Conservation (phyloP, 768 basidiomycete species). For the Kwoniella newhampshirensis region DNA sequence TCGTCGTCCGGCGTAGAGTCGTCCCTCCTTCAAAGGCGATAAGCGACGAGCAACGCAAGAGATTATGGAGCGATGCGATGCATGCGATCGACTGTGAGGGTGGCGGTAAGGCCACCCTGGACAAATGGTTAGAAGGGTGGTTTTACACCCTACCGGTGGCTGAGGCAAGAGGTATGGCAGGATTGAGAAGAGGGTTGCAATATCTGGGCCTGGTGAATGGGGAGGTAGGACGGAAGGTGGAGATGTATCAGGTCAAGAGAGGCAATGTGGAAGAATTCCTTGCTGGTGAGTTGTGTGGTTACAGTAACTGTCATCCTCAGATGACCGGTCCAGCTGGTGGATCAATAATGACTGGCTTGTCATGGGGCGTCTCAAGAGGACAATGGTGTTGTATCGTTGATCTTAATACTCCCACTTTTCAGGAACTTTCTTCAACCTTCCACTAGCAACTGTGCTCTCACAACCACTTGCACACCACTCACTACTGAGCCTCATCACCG, state of each 20-base stretch:
- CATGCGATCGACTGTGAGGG: too few species aligned
- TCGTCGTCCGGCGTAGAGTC: too few species aligned
- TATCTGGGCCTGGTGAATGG: too few species aligned
- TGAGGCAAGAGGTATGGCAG: too few species aligned
- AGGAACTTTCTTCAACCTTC: conserved; percentile 16
- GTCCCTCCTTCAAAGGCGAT: too few species aligned
- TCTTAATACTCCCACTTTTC: not conserved
- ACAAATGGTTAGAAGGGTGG: conserved; percentile 14
- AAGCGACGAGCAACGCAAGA: too few species aligned
- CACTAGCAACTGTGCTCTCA: not conserved
- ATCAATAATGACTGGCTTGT: too few species aligned
- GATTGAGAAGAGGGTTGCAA: not conserved
- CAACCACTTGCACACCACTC: conserved; percentile 15
- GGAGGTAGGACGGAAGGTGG: not conserved
- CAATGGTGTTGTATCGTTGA: too few species aligned
- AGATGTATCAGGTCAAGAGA: conserved; percentile 9
- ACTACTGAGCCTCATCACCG: conserved; percentile 7
- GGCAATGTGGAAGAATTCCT: conserved; percentile 25
- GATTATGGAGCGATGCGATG: too few species aligned
- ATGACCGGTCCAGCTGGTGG: too few species aligned
- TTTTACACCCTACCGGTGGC: conserved; percentile 4
- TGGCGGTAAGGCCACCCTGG: conserved; percentile 4
- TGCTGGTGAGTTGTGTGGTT: conserved; percentile 8
- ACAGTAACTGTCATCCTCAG: too few species aligned
- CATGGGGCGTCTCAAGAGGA: too few species aligned